Evolutionary conservation across 2,329 filamentous ascomycete species (phyloP), one percentile per base, ranked within the genome.

Genomic region (Paraphaeosphaeria sporulosa): DNA sequence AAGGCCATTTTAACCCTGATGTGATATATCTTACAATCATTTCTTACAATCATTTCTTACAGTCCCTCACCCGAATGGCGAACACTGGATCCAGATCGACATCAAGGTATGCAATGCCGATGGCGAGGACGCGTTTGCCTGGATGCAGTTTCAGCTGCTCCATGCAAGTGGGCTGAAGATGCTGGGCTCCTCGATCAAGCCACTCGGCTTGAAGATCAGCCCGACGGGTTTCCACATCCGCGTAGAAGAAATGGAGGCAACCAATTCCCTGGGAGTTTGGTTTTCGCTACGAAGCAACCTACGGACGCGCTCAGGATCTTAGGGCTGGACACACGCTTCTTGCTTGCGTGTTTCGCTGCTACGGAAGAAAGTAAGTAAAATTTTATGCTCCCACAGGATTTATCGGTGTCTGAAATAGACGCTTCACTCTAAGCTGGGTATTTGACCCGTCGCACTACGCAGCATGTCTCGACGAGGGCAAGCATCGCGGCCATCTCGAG

Each of bases 1-100:
- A 59, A 0, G 68, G 69, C 5, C 55, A 54, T n/a, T 53, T 63
- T 0, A 69, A 61, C 9, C 57, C 55, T 0, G 59, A 61, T 15
- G 64, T 66, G 55, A 70, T 75, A 63, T 72, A 64, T 54, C 69
- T 72, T 27, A 71, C 71, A 19, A 58, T n/a, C n/a, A n/a, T n/a
- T n/a, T n/a, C n/a, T n/a, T n/a, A n/a, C n/a, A n/a, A n/a, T n/a
- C n/a, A n/a, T n/a, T n/a, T n/a, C n/a, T n/a, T n/a, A n/a, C n/a
- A n/a, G n/a, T 74, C 10, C 57, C 59, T 3, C 48, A 55, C 10
- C 53, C 56, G 12, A 47, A 55, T 6, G 53, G 59, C 12, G 48
- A 56, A 10, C 54, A 63, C 23, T 70, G 57, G 54, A 58, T 71
- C 15, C 69, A 75, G 48, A 60, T 75, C 23, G 71, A 74, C 19